Evolutionary conservation across 108 stramenopile species (phyloP), one percentile per base, ranked within the genome.

Genomic region (Skeletonema tropicum): DNA sequence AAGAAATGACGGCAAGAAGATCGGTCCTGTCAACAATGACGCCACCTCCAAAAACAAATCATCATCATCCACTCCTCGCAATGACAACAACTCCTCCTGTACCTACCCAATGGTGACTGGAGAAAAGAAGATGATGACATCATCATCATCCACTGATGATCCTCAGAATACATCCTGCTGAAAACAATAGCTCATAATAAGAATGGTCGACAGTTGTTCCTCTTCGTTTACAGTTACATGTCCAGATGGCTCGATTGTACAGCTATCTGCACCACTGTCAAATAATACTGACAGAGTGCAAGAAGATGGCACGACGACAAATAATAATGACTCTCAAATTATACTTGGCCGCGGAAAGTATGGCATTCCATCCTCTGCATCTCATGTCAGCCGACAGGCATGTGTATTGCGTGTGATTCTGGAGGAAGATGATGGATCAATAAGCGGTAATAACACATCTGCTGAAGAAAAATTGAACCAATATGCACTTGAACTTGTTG

Each of bases 301-400:
- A 46, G 45, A 46, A n/a, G n/a, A 35, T 35, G 33, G 48, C 48
- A 49, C 10, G 38, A 3, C 48, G 26, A 29, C 1, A 49, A 49
- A 49, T 29, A 49, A 49, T 49, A 17, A 49, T 17, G 48, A 19
- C 48, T 49, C 48, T 19, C 48, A 49, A 49, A 49, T 61, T 5
- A 35, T 61, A 35, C 19, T 61, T 31, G 60, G 60, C 35, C 60
- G 60, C n/a, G 60, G 60, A 30, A 61, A 61, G 60, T 35, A 32
- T 35, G 60, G 60, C 8, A 61, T 61, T 1, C 60, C 60, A 31
- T 17, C 60, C 15, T 30, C 60, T 31, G 60, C 36, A 35, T 31
- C 60, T 35, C 60, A 61, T 35, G 60, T 61, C 3, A 61, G 60
- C 23, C 60, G 60, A 31, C 60, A 35, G 60, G 60, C 60, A n/a